Percentiles rank a stretch among this genome's conserved stretches.
These are phyloP conservation scores for Nothopassalora personata DNA, from an alignment of 2,329 filamentous ascomycete species.

Conservation along the genomic window DNA sequence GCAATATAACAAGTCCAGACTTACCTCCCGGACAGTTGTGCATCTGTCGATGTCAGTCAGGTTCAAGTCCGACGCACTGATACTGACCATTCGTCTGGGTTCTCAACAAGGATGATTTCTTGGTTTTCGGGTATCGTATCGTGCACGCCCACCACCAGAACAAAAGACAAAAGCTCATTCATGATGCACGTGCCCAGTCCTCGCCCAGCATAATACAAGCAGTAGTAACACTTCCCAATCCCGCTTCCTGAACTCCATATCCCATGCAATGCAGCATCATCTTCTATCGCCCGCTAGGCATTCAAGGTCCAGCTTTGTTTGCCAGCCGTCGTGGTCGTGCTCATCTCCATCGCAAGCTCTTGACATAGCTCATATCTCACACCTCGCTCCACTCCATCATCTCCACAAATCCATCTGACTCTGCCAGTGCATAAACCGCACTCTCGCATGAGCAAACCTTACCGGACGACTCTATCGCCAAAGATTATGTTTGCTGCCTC, in stretches of 20 bases:
- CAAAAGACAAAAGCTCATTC: not conserved
- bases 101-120: not conserved
- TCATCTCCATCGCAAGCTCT: not conserved
- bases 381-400: not conserved
- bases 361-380: not conserved
- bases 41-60: too few relatives aligned
- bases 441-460: not conserved
- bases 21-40: too few relatives aligned
- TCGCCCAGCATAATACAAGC: not conserved
- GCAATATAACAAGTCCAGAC: too few relatives aligned
- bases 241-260: not conserved
- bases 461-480: conserved; percentile 22
- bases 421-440: not conserved
- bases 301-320: not conserved
- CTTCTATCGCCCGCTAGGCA: not conserved
- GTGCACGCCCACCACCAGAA: not conserved
- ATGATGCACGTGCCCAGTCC: not conserved
- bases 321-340: not conserved
- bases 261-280: not conserved
- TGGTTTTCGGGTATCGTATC: not conserved
- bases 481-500: conserved; percentile 32
- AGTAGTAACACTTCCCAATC: not conserved
- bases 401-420: not conserved
- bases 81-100: not conserved
- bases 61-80: too few relatives aligned